A percentile compares a stretch with the other conserved stretches of the same genome.
phyloP scores from a whole-genome alignment of 345 rosid genomes.

The Gossypium arboreum region DNA sequence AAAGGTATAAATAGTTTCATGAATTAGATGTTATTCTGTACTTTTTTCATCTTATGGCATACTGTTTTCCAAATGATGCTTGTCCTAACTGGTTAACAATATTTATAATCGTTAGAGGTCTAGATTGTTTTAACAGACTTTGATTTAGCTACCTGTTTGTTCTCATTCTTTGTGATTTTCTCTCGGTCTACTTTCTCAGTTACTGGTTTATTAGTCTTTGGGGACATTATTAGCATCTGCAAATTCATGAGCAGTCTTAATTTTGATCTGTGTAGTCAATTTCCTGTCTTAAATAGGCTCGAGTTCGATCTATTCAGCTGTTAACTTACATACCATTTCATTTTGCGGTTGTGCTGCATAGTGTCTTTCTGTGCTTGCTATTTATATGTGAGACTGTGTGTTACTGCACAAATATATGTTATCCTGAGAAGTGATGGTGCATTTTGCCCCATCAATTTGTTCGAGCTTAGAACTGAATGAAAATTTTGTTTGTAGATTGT shows the following conservation, averaged over 20 bases:
- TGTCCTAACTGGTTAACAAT: neutral
- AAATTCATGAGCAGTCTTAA: neutral
- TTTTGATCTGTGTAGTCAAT: neutral
- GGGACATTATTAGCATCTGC: neutral
- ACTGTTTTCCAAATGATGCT: neutral
- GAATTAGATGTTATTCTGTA: neutral
- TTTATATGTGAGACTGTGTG: neutral
- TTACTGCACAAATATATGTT: neutral
- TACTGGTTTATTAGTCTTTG: neutral
- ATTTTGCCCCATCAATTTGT: neutral
- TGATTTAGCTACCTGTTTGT: neutral
- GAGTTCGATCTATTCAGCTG: neutral
- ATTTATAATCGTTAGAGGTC: neutral
- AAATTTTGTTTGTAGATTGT: neutral
- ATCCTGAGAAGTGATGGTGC: neutral
- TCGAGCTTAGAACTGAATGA: neutral
- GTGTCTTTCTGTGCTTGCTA: neutral
- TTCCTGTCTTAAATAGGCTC: neutral
- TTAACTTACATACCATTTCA: neutral
- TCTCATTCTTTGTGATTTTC: neutral
- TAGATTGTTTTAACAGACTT: neutral
- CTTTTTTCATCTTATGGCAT: neutral
- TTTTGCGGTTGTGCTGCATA: neutral
- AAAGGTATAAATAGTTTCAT: constrained; percentile 46
- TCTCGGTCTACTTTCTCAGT: neutral